These are phyloP conservation scores for Tetrahymena elliotti DNA, from an alignment of 73 alveolate species.

Conservation along the genomic window DNA sequence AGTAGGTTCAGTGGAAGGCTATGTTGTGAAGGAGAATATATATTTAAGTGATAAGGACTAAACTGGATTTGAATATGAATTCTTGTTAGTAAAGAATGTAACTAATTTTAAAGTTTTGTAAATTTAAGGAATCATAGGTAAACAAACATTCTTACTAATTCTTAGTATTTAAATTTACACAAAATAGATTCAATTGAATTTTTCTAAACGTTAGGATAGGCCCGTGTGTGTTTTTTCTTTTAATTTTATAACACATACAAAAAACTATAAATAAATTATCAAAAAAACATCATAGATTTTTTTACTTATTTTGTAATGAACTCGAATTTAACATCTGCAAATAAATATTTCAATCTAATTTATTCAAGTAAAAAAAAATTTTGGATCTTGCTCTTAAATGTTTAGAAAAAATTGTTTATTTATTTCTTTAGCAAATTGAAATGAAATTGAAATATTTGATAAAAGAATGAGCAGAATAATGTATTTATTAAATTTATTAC, in stretches of 20 bases:
- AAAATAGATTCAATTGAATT: background rate
- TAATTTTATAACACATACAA: background rate
- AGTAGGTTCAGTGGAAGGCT: constrained; percentile 17
- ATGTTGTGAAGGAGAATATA: background rate
- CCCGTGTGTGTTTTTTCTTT: background rate
- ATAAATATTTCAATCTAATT: too few species aligned
- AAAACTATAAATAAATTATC: background rate
- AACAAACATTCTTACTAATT: background rate
- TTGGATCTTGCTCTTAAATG: too few species aligned
- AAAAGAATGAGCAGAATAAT: too few species aligned
- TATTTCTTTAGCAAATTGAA: background rate
- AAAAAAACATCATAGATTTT: background rate
- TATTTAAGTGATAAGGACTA: background rate
- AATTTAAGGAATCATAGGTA: background rate
- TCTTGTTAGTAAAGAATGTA: background rate
- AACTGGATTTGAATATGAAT: background rate
- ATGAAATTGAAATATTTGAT: background rate
- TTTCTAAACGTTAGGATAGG: background rate
- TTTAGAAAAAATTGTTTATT: too few species aligned
- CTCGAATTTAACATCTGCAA: background rate
- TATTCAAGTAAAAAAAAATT: too few species aligned
- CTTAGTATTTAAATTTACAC: background rate
- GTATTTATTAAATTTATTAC: background rate
- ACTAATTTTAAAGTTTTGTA: background rate
- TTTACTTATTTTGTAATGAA: background rate